Evolutionary conservation across 2,329 filamentous ascomycete genomes (phyloP).

Genomic region (Hymenoscyphus occultus): DNA sequence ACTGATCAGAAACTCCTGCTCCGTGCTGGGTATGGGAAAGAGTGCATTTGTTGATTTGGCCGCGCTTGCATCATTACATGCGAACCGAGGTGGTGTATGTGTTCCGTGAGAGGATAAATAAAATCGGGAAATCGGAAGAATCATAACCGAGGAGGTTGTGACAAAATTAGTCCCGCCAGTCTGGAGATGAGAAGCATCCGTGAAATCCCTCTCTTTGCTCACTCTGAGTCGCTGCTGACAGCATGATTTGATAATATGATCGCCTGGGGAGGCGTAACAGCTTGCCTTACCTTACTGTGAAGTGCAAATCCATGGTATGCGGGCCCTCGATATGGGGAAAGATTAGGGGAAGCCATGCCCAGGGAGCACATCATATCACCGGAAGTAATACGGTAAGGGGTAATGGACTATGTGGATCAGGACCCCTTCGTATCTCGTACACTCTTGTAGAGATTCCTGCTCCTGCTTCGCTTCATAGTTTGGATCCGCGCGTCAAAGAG

Average conservation of each 20-base stretch:
- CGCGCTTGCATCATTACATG: neutral
- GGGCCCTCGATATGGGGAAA: conserved; percentile 1
- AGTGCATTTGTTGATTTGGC: neutral
- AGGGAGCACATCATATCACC: neutral
- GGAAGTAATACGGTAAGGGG: neutral
- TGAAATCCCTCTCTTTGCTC: neutral
- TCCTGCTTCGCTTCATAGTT: neutral
- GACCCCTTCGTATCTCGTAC: neutral
- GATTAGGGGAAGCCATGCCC: neutral
- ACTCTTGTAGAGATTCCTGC: neutral
- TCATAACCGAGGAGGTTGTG: neutral
- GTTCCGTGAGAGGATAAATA: neutral
- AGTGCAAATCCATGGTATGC: neutral
- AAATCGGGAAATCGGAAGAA: conserved; percentile 1
- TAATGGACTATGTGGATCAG: neutral
- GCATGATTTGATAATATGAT: conserved; percentile 3
- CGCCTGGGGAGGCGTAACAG: neutral
- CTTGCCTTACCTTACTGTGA: conserved; percentile 1
- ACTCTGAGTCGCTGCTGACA: neutral
- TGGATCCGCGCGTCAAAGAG: conserved; percentile 6
- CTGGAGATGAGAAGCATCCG: neutral
- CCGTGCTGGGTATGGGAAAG: neutral
- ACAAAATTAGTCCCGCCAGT: neutral
- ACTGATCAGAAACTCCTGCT: neutral
- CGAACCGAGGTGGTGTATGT: neutral